These are phyloP conservation scores for Neofusicoccum cordaticola DNA, from an alignment of 2,329 filamentous ascomycete genomes.

Conservation along the genomic window DNA sequence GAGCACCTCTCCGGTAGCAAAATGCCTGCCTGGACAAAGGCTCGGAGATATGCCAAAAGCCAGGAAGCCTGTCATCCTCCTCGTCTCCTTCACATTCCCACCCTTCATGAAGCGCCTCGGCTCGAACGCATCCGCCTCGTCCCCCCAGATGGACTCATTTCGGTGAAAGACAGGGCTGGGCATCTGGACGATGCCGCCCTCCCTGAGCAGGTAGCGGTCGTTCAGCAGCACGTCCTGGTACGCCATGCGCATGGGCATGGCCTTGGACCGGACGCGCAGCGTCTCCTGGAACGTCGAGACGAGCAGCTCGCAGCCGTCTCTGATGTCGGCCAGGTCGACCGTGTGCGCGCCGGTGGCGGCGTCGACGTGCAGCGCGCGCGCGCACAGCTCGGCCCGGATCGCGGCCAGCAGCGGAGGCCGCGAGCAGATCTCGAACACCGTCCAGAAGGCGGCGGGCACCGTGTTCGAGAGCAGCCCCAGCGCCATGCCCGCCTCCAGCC, in stretches of 20 bases:
- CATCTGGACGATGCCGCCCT: conserved; percentile 36
- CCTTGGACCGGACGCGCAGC: conserved; percentile 39
- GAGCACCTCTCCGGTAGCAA: conserved; percentile 35
- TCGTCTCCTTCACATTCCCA: neutral
- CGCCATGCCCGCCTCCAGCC: conserved; percentile 41
- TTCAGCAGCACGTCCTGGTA: conserved; percentile 35
- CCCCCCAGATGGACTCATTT: conserved; percentile 33
- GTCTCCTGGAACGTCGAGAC: conserved; percentile 43
- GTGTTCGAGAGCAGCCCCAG: conserved; percentile 45
- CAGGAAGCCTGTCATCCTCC: conserved; percentile 30
- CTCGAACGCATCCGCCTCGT: conserved; percentile 30
- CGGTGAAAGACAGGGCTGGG: conserved; percentile 33
- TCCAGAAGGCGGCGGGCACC: conserved; percentile 42
- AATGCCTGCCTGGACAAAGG: conserved; percentile 39
- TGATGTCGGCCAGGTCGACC: conserved; percentile 35
- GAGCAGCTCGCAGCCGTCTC: conserved; percentile 38
- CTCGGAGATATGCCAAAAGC: conserved; percentile 35
- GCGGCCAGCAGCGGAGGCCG: conserved; percentile 28
- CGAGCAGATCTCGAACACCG: conserved; percentile 38
- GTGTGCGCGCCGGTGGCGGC: conserved; percentile 12
- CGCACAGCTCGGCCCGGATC: conserved; percentile 32
- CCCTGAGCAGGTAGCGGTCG: conserved; percentile 35
- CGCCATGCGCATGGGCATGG: conserved; percentile 37
- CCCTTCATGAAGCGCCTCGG: conserved; percentile 30
- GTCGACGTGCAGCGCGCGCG: neutral